Evolutionary conservation across 2,329 filamentous ascomycete genomes (phyloP), one percentile per base, ranked within the genome.

Genomic region (Dothistroma septosporum): DNA sequence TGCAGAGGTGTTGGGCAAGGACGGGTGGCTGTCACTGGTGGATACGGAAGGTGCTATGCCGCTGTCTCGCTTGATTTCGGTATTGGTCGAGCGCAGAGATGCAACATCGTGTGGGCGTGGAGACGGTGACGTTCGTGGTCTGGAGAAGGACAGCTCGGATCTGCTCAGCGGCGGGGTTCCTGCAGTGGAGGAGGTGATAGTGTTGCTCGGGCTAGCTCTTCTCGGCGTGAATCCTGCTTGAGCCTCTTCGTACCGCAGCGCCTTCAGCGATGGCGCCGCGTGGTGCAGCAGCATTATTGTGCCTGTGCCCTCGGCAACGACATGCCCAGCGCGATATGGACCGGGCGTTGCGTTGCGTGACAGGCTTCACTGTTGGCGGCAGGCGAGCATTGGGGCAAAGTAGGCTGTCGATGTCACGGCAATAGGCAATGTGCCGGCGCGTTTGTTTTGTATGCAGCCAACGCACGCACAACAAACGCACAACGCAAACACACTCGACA

Each of bases 1-100:
- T 52, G 35, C 49, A 49, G 41, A 44, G 22, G 54, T 44, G 21
- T 28, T 49, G 57, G 44, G 32, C 47, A 54, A 33, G 32, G 57
- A 57, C 31, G 52, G 56, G 54, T 66, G 55, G 54, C 62, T 61
- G 49, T 67, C 67, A 33, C 58, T 54, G n/a, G 68, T 67, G 11
- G 66, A 61, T 2, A 66, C 37, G 22, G 71, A 71, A 47, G 70
- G 61, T 22, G 67, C 72, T 55, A 75, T 67, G 55, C 65, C 74
- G 41, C 70, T 73, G 60, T 76, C 74, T 58, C 74, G 69, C 66
- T 74, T 75, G 56, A 68, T 50, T 3, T 9, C 33, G 33, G 2
- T 44, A 21, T 70, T 66, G 59, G 66, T 65, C 12, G 49, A 50
- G 48, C 53, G 58, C 41, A 32, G 55, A 19, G 56, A 57, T 11